Evolutionary conservation across 371 early-diverging fungal species (phyloP), one percentile per base, ranked within the genome.

Genomic region (Zopfochytrium polystomum): DNA sequence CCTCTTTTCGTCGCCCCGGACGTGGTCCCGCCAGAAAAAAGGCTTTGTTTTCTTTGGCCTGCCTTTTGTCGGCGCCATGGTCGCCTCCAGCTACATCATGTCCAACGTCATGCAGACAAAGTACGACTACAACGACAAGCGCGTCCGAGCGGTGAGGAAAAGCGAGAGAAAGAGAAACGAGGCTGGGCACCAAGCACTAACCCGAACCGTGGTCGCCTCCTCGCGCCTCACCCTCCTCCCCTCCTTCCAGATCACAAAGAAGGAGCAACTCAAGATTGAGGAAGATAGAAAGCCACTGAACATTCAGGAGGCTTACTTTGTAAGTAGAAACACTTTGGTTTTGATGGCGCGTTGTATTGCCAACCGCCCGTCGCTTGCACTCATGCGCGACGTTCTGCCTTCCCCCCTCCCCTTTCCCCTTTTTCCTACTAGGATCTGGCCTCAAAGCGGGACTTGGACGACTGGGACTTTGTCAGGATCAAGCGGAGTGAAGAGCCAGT

Each of bases 251-350:
- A 70, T 85, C 50, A 76, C 72, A 0, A 84, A 82, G 58, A 81
- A 84, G 70, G 85, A 87, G 54, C 75, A 79, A 31, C 70, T 87
- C 48, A 79, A 82, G n/a, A 72, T 87, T 66, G 79, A 80, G 32
- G 71, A 74, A 54, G 78, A 81, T 45, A 51, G 77, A 73, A 76
- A 82, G 46, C 76, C 73, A 55, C 57, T 85, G 46, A 80, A 81
- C 68, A 54, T 85, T 54, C 85, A 85, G 64, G 84, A 87, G 66
- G 87, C 84, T 62, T 87, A 85, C 63, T 84, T 57, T 55, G 71
- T 71, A 53, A 43, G 66, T 51, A n/a, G n/a, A n/a, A n/a, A n/a
- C n/a, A n/a, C n/a, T n/a, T n/a, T n/a, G n/a, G n/a, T n/a, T n/a
- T n/a, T n/a, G n/a, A n/a, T n/a, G n/a, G n/a, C n/a, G n/a, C 25